Evolutionary conservation across 2,329 filamentous ascomycete species (phyloP).

Genomic region (Zymoseptoria crescenta): DNA sequence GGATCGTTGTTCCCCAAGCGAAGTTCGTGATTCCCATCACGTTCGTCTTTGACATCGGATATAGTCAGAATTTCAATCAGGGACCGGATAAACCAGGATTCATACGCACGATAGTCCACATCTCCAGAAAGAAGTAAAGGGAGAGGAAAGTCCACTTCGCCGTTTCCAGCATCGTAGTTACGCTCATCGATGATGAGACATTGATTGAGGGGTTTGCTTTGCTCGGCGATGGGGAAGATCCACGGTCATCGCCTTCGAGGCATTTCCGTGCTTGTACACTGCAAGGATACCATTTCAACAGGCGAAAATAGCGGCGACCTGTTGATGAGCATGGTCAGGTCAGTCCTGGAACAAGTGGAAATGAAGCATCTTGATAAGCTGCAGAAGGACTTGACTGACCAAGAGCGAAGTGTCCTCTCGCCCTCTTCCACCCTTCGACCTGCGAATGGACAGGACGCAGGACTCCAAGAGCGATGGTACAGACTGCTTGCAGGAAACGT

Average conservation of each 20-base stretch:
- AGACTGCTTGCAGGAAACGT: conserved; percentile 46
- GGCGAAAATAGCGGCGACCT: conserved; percentile 57
- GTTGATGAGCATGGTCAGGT: not conserved
- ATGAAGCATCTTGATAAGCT: not conserved
- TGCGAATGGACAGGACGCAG: conserved; percentile 24
- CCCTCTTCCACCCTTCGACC: conserved; percentile 30
- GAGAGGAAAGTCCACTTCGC: conserved; percentile 54
- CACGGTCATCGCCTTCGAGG: conserved; percentile 9
- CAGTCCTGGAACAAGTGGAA: not conserved
- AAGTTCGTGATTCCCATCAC: conserved; percentile 45
- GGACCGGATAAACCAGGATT: not conserved
- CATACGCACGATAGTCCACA: conserved; percentile 51
- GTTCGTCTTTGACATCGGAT: conserved; percentile 22
- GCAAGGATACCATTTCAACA: conserved; percentile 49
- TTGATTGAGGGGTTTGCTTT: not conserved
- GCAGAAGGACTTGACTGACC: conserved; percentile 26
- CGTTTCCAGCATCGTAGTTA: conserved; percentile 44
- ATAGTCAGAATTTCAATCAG: not conserved
- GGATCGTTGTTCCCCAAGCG: conserved; percentile 39
- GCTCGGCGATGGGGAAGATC: not conserved
- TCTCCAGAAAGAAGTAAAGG: conserved; percentile 61
- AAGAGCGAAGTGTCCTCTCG: conserved; percentile 37
- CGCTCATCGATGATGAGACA: not conserved
- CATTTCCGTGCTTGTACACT: conserved; percentile 9
- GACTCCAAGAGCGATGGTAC: conserved; percentile 30